A percentile compares a stretch with the other conserved stretches of the same genome.
These are phyloP conservation scores for Petasospora rhodanensis DNA, from an alignment of 1,139 yeast species.

Conservation along the genomic window DNA sequence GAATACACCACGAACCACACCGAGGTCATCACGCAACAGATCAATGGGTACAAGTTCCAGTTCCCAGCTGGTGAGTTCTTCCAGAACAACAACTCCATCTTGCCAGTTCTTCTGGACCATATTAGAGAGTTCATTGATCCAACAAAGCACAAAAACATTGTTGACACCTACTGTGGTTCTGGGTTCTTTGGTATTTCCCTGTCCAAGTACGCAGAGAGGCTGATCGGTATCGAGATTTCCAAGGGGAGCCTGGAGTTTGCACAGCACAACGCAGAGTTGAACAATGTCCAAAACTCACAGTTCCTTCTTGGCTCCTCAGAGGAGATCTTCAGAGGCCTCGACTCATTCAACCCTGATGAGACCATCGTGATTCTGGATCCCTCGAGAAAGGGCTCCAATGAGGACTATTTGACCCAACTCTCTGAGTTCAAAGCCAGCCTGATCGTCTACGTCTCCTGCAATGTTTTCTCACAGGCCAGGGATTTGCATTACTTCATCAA, in stretches of 20 bases:
- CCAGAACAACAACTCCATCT: slow-evolving; percentile 86
- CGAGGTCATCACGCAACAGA: slow-evolving; percentile 61
- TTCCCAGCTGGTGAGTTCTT: slow-evolving; percentile 93
- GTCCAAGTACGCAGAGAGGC: slow-evolving; percentile 57
- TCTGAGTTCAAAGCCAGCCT: slow-evolving; percentile 65
- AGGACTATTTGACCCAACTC: slow-evolving; percentile 66
- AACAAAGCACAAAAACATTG: slow-evolving; percentile 51
- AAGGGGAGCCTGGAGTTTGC: slow-evolving; percentile 79
- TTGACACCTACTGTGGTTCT: slow-evolving; percentile 88
- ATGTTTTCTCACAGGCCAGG: slow-evolving; percentile 85
- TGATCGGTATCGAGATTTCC: slow-evolving; percentile 80
- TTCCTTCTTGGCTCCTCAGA: slow-evolving; percentile 82
- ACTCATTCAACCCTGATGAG: slow-evolving; percentile 34
- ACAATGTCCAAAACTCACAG: slow-evolving; percentile 56
- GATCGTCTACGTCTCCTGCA: slow-evolving; percentile 78
- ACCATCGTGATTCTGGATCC: slow-evolving; percentile 87
- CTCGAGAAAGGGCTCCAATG: slow-evolving; percentile 85
- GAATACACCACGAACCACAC: slow-evolving; percentile 50
- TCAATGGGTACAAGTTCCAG: slow-evolving; percentile 53
- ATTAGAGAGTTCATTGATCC: slow-evolving; percentile 51
- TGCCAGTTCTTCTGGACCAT: slow-evolving; percentile 62
- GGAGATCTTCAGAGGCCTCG: slow-evolving; percentile 51
- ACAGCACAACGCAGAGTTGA: slow-evolving; percentile 58
- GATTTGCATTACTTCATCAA: slow-evolving; percentile 68
- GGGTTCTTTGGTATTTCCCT: slow-evolving; percentile 79